Conservation (phyloP, 2,329 filamentous ascomycete species). For the Aspergillus sp. region DNA sequence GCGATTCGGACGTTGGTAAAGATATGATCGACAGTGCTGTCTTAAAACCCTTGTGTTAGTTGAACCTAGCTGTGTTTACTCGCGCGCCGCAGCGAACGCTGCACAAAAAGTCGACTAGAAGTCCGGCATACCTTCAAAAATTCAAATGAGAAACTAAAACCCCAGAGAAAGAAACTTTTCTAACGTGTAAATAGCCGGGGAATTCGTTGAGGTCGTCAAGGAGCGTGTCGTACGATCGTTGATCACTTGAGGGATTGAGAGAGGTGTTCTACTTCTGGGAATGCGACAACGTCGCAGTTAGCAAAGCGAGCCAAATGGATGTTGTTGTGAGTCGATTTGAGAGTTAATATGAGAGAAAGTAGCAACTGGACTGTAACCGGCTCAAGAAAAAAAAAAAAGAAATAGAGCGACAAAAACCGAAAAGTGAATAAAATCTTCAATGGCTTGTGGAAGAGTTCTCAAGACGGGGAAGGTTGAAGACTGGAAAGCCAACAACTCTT, state of each 20-base stretch:
- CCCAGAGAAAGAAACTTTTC: slow-evolving; percentile 26
- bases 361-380: not conserved
- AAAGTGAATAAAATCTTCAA: not conserved
- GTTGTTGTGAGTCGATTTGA: not conserved
- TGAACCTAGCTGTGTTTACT: not conserved
- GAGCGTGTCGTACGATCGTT: slow-evolving; percentile 36
- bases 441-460: too few species aligned
- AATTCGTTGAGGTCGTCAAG: slow-evolving; percentile 44
- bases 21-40: slow-evolving; percentile 19
- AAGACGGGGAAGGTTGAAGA: not conserved
- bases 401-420: not conserved
- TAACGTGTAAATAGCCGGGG: slow-evolving; percentile 35
- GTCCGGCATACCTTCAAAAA: slow-evolving; percentile 21
- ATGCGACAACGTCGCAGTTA: slow-evolving; percentile 7
- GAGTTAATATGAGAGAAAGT: not conserved
- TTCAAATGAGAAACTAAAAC: slow-evolving; percentile 21
- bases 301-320: slow-evolving; percentile 1
- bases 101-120: not conserved
- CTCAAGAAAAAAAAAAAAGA: not conserved
- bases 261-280: slow-evolving; percentile 27
- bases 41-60: slow-evolving; percentile 11
- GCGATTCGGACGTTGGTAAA: slow-evolving; percentile 21
- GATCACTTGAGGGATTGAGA: slow-evolving; percentile 30
- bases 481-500: not conserved
- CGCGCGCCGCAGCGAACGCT: not conserved